Conservation (phyloP, 768 basidiomycete genomes). For the Phaeotremella fagi region DNA sequence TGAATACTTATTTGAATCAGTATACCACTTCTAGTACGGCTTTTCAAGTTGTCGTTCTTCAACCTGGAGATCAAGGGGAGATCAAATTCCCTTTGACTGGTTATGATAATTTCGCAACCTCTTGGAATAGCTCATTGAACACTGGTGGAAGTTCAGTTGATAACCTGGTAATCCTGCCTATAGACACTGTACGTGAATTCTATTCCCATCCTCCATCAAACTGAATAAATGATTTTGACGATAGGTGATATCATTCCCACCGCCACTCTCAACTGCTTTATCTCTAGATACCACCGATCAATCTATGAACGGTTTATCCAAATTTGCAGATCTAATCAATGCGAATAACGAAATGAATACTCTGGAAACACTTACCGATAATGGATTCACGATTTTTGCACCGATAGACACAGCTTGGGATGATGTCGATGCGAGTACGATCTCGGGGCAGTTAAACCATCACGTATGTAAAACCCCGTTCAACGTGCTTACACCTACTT, state of each 20-base stretch:
- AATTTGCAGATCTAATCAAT: constrained; percentile 11
- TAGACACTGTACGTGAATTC: constrained; percentile 37
- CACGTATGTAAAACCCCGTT: constrained; percentile 21
- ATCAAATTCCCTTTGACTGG: constrained; percentile 7
- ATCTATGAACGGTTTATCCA: constrained; percentile 11
- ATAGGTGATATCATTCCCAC: constrained; percentile 30
- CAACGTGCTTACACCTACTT: constrained; percentile 1
- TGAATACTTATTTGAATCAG: constrained; percentile 1
- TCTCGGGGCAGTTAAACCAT: constrained; percentile 16
- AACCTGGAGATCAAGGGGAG: constrained; percentile 10
- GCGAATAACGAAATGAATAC: constrained; percentile 7
- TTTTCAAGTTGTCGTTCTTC: constrained; percentile 16
- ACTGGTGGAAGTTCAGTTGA: constrained; percentile 2
- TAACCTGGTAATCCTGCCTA: constrained; percentile 33
- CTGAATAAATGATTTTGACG: too few species aligned
- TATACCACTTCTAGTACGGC: constrained; percentile 4
- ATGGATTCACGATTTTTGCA: constrained; percentile 40
- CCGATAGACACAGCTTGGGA: constrained; percentile 32
- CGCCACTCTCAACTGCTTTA: constrained; percentile 18
- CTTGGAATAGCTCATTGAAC: constrained; percentile 21
- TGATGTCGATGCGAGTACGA: too few species aligned
- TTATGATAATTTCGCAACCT: constrained; percentile 23
- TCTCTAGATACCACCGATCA: constrained; percentile 7
- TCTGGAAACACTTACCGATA: constrained; percentile 17
- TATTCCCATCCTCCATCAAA: too few species aligned